Evolutionary conservation across 768 basidiomycete genomes (phyloP), one percentile per base, ranked within the genome.

Genomic region (Boletus tylopilopsis): DNA sequence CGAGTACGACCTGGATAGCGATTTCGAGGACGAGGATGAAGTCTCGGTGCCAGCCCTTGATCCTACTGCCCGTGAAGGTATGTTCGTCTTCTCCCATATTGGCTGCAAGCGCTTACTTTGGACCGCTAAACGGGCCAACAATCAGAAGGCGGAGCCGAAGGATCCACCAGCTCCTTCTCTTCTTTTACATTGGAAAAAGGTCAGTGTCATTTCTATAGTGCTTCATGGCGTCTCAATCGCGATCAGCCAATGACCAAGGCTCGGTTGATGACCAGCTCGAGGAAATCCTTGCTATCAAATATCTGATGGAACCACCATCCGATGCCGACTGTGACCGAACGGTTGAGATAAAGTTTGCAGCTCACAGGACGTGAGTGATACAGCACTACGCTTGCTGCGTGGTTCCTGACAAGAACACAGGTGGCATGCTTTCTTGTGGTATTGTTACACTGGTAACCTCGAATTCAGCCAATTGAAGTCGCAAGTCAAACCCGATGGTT

Each of bases 381-480:
- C 15, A 9, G 6, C n/a, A n/a, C n/a, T n/a, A n/a, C n/a, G n/a
- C n/a, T n/a, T 19, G 32, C 9, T 3, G 32, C 9, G 36, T 30
- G 18, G 24, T 36, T 30, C 4, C 32, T 35, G 36, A 53, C 18
- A 42, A 6, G 12, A 36, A 36, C 30, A 6, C 35, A 64, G 60
- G 21, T 64, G 63, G 63, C 30, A 36, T 34, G 49, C 63, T 15
- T 60, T 62, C 42, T n/a, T 62, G 24, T 64, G 57, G 51, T 64
- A 64, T 18, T 56, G 63, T 37, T 63, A 64, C 35, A 62, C 60
- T 22, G 60, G 63, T 16, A 18, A 40, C 3, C 13, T 62, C 13
- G 33, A 52, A 19, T 63, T 64, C 46, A 21, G 33, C 12, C 33
- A 48, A 30, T 25, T 63, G 36, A 58, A 45, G 24, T 62, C 62